Evolutionary conservation across 2,329 filamentous ascomycete genomes (phyloP).

Genomic region (Phyllosticta capitalensis): DNA sequence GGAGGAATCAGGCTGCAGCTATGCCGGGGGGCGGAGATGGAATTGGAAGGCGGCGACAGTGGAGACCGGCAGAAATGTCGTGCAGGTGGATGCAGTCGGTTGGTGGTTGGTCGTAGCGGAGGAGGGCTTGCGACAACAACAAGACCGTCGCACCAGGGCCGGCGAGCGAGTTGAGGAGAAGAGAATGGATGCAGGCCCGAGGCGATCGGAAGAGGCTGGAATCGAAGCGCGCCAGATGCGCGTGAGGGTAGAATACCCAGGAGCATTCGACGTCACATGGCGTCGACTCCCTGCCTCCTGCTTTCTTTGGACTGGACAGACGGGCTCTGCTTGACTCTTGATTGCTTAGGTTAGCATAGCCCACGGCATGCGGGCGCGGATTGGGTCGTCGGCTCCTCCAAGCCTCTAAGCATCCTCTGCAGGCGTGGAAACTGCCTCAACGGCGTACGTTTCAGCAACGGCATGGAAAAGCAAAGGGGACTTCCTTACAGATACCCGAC

Average conservation of each 20-base stretch:
- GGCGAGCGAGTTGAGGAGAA: background rate
- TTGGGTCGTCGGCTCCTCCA: no score
- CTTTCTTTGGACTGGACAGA: background rate
- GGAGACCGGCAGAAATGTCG: background rate
- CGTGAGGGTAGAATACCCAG: background rate
- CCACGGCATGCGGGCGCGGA: no score
- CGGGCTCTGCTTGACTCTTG: background rate
- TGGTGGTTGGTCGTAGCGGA: background rate
- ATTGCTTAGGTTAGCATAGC: background rate
- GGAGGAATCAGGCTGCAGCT: background rate
- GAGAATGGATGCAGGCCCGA: background rate
- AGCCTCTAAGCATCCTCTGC: no score
- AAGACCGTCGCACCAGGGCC: background rate
- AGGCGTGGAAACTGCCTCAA: background rate
- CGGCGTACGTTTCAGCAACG: background rate
- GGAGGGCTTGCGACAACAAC: background rate
- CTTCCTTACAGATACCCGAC: background rate
- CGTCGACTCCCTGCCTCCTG: background rate
- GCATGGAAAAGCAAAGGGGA: background rate
- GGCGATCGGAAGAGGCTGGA: background rate
- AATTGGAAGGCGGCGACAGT: background rate
- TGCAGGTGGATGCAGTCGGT: background rate
- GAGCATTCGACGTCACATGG: background rate
- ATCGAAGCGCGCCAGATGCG: background rate
- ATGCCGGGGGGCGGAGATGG: background rate